Evolutionary conservation across 1,139 yeast species (phyloP).

Genomic region (Yamadazyma kanchanaburiensis): DNA sequence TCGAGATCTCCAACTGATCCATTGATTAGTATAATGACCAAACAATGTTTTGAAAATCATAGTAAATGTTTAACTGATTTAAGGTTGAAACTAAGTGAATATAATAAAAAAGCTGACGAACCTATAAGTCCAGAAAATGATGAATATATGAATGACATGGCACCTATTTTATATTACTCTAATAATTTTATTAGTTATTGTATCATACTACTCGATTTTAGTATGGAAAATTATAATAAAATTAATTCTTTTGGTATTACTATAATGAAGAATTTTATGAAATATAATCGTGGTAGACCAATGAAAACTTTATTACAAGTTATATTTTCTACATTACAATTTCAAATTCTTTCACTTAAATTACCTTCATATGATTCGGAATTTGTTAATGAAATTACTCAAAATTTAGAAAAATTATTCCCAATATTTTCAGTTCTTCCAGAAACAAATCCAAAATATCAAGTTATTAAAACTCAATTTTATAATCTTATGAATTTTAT

Average conservation of each 20-base stretch:
- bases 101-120: constrained; percentile 3
- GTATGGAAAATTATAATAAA: constrained; percentile 17
- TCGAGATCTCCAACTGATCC: constrained; percentile 2
- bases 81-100: constrained; percentile 5
- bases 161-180: constrained; percentile 16
- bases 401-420: constrained; percentile 17
- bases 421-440: constrained; percentile 12
- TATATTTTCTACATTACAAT: constrained; percentile 10
- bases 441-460: constrained; percentile 1
- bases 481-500: constrained; percentile 4
- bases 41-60: constrained; percentile 16
- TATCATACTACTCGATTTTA: constrained; percentile 18
- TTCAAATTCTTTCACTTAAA: constrained; percentile 19
- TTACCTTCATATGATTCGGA: constrained; percentile 26
- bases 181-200: constrained; percentile 17
- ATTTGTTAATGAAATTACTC: constrained; percentile 20
- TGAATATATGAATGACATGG: constrained; percentile 9
- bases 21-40: constrained; percentile 6
- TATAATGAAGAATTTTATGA: constrained; percentile 12
- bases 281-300: constrained; percentile 9
- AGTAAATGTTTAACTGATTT: constrained; percentile 13
- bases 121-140: constrained; percentile 8
- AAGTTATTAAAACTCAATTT: constrained; percentile 2
- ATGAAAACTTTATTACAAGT: constrained; percentile 5
- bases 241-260: constrained; percentile 14